Evolutionary conservation across 768 basidiomycete genomes (phyloP), one percentile per base, ranked within the genome.

Genomic region (Tubosaeta sp.): DNA sequence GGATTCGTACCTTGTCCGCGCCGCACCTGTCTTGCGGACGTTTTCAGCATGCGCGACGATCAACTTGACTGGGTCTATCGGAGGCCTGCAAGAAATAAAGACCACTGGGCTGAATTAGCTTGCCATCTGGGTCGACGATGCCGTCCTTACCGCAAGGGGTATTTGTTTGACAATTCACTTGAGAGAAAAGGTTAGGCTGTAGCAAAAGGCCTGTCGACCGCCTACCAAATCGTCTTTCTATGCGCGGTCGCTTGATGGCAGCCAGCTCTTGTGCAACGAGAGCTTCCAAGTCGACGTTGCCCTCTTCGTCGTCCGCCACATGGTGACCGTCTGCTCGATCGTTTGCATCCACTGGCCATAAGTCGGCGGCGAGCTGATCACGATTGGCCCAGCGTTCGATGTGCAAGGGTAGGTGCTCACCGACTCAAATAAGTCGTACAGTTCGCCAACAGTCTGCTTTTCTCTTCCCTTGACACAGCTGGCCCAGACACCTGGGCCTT

Each of bases 381-480:
- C 48, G 51, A 48, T 63, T 19, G 59, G 52, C 49, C 32, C 35
- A 46, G 44, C 51, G 54, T 25, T 51, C 34, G 16, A 46, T 43
- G 13, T n/a, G 52, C 17, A 38, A 25, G 38, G 10, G 16, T 38
- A n/a, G 46, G 14, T 32, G 68, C 83, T 60, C 56, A 91, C 91
- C 47, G 78, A 78, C 53, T 91, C 86, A 50, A 93, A 89, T 10
- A 93, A 61, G 61, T 91, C 88, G 56, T 85, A 85, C 33, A 89
- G 67, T 63, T 93, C 91, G 34, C 84, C 82, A 5, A 89, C 79
- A 0, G 86, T 78, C 61, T 84, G 85, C 56, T 80, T 86, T 66
- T 93, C 91, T 59, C 85, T 92, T 17, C 91, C 91, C 65, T 86
- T 89, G 29, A 90, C 79, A 75, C 88, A 92, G 61, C 84, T 90